A percentile compares a stretch with the other conserved stretches of the same genome.
These are phyloP conservation scores for Carex pumila DNA, from an alignment of 176 grass and related monocot genomes.

Conservation along the genomic window DNA sequence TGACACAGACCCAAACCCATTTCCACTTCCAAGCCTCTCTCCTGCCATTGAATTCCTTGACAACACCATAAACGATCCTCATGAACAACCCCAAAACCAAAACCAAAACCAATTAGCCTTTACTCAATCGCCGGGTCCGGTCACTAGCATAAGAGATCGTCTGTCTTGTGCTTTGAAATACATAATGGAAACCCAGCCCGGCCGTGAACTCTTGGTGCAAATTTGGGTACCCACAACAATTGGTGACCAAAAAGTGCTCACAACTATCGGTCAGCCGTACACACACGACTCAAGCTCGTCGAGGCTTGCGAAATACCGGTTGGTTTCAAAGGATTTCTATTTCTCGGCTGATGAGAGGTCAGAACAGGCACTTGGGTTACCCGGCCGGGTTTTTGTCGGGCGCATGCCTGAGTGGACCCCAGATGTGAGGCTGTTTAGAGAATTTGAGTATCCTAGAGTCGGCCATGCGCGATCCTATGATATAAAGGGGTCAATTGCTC, in stretches of 20 bases:
- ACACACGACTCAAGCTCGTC: slow-evolving; percentile 39
- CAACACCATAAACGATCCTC: not conserved
- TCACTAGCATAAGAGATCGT: slow-evolving; percentile 43
- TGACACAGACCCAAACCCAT: slow-evolving; percentile 29
- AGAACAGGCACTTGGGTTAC: slow-evolving; percentile 44
- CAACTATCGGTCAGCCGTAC: slow-evolving; percentile 81
- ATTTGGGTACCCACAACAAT: slow-evolving; percentile 67
- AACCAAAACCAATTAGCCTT: not conserved
- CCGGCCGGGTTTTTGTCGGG: slow-evolving; percentile 80
- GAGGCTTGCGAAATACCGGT: slow-evolving; percentile 53
- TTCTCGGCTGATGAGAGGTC: slow-evolving; percentile 72
- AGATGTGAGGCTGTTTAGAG: slow-evolving; percentile 80
- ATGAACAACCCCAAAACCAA: slow-evolving; percentile 5
- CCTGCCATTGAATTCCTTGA: slow-evolving; percentile 9
- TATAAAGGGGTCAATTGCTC: slow-evolving; percentile 69
- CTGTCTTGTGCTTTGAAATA: slow-evolving; percentile 49
- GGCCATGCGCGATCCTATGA: slow-evolving; percentile 51
- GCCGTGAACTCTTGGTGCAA: slow-evolving; percentile 65
- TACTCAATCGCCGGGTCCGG: not conserved
- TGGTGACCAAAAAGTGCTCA: slow-evolving; percentile 70
- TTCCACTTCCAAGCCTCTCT: slow-evolving; percentile 21
- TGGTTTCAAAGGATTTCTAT: slow-evolving; percentile 58
- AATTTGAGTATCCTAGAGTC: slow-evolving; percentile 72
- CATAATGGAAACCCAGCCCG: slow-evolving; percentile 40
- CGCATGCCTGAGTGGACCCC: slow-evolving; percentile 90